These are phyloP conservation scores for Gillenia trifoliata DNA, from an alignment of 306 rosid species.

Conservation along the genomic window DNA sequence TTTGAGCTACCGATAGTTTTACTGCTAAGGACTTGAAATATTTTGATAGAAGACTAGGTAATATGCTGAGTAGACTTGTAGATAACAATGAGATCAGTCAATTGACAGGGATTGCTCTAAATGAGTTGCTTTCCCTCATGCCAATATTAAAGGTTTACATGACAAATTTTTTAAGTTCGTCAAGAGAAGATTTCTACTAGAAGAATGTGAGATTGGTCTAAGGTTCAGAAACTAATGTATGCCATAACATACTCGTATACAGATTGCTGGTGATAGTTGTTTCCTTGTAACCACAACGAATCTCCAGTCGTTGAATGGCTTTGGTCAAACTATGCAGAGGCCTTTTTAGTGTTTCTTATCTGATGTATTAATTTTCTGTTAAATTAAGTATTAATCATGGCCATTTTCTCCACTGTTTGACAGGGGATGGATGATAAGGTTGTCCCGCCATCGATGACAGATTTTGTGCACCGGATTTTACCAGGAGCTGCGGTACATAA, in stretches of 20 bases:
- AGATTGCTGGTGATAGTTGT: neutral
- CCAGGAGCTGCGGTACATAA: conserved; percentile 96
- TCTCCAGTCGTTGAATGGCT: neutral
- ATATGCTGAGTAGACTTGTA: neutral
- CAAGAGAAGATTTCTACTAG: neutral
- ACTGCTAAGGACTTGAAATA: neutral
- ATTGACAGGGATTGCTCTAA: neutral
- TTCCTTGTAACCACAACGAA: conserved; percentile 1
- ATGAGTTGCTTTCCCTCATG: neutral
- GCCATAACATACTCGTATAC: neutral
- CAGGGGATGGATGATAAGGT: conserved; percentile 98
- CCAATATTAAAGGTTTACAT: neutral
- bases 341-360: neutral
- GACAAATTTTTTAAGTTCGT: neutral
- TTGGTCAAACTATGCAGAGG: conserved; percentile 3
- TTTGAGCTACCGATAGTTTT: neutral
- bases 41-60: neutral
- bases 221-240: neutral
- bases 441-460: conserved; percentile 91
- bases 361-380: neutral
- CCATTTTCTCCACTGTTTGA: conserved; percentile 22
- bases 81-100: neutral
- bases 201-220: neutral
- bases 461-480: conserved; percentile 85
- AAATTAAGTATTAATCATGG: neutral